Percentiles rank a stretch among this genome's conserved stretches.
Conservation (phyloP, 1,284 basidiomycete species). For the Xerocomus amazonicus region DNA sequence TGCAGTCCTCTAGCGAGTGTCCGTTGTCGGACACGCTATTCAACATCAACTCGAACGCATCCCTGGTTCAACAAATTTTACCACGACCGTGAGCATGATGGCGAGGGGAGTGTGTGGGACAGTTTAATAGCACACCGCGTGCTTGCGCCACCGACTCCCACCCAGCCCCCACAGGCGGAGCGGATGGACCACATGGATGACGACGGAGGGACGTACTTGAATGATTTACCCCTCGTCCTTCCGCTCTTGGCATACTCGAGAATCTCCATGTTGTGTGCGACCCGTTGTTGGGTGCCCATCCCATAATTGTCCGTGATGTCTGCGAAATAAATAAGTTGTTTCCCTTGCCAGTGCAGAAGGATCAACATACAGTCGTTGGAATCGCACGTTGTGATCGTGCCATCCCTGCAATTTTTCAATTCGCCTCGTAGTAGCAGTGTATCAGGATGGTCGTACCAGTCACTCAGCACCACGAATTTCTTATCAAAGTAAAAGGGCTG, state of each 20-base stretch:
- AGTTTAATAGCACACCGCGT: not conserved
- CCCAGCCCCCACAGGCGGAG: not conserved
- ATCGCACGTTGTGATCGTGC: constrained; percentile 87
- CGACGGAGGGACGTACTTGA: constrained; percentile 13
- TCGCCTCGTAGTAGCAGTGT: not conserved
- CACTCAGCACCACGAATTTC: constrained; percentile 82
- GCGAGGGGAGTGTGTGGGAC: constrained; percentile 8
- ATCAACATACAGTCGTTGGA: constrained; percentile 78
- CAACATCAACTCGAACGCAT: constrained; percentile 25
- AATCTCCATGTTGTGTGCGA: constrained; percentile 26
- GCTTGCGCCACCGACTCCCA: no score
- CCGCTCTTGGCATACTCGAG: constrained; percentile 50
- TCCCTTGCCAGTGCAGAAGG: not conserved
- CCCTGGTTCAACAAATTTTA: constrained; percentile 16
- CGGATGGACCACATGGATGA: not conserved
- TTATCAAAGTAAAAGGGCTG: constrained; percentile 52
- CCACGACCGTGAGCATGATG: constrained; percentile 15
- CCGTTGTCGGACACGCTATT: constrained; percentile 19
- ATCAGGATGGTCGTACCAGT: constrained; percentile 60
- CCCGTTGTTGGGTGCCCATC: constrained; percentile 35
- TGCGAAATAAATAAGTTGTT: constrained; percentile 27
- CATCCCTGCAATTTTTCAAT: constrained; percentile 60
- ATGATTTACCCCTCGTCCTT: constrained; percentile 15
- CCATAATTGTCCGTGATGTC: constrained; percentile 69
- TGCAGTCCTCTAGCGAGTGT: constrained; percentile 23